Evolutionary conservation across 2,329 filamentous ascomycete genomes (phyloP), one percentile per base, ranked within the genome.

Genomic region (Sporothrix pseudoabietina): DNA sequence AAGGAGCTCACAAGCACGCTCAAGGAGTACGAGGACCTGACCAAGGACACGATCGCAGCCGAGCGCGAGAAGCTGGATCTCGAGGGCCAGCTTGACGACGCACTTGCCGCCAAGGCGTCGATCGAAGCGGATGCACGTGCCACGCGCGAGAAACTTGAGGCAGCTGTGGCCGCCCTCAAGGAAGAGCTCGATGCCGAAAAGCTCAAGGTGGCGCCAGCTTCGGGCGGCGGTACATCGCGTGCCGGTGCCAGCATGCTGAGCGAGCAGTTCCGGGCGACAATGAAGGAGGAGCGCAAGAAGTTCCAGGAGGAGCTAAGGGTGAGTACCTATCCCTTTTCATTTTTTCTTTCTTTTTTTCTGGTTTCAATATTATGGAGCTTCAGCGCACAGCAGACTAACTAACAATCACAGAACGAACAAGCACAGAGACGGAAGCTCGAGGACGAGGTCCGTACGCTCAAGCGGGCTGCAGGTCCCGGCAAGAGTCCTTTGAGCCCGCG

Each of bases 281-380:
- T 88, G 86, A 84, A 86, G 77, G 85, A 87, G 78, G 86, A 88
- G 81, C 83, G 86, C 76, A 87, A 84, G 82, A 87, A 84, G 80
- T 87, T 87, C 81, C 85, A 87, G 75, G 85, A 87, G 75, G 86
- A 87, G 74, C 78, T 88, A 55, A 83, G 81, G 81, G 85, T 87
- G 79, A 77, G 85, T 77, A 6, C 4, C 19, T 12, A 16, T 12
- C 9, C 73, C 26, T 26, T 26, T 26, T 26, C 26, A 1, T 26
- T 35, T 63, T 52, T 26, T 35, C 19, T 6, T 54, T 26, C 2
- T 26, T 35, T 63, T 52, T 26, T 35, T 32, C 3, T 54, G 41
- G 63, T 19, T 30, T 16, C 32, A 12, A 22, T 35, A 14, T 54
- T 22, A 6, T 19, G 30, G 12, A 52, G 3, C 9, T 12, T 2